phyloP scores from a whole-genome alignment of 805 yeast species.

The Myxozyma sirexii region DNA sequence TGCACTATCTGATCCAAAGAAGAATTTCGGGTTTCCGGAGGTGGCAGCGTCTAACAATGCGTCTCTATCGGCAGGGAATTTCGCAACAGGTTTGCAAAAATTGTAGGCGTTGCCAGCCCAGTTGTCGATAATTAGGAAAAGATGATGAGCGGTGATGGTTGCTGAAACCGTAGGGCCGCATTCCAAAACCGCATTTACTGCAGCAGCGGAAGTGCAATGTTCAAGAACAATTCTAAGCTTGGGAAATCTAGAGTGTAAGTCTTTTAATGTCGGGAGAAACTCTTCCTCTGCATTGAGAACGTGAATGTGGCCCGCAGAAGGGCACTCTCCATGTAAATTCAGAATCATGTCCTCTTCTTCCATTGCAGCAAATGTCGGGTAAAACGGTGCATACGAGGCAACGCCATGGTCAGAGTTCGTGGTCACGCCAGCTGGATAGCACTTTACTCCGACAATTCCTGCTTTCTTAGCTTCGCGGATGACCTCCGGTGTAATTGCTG shows the following conservation, averaged over 20 bases:
- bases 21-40: constrained; percentile 87
- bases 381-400: constrained; percentile 83
- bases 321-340: constrained; percentile 95
- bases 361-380: constrained; percentile 89
- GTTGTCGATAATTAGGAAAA: constrained; percentile 81
- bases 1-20: constrained; percentile 97
- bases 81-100: constrained; percentile 98
- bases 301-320: constrained; percentile 74
- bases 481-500: constrained; percentile 80
- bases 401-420: constrained; percentile 92
- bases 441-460: constrained; percentile 82
- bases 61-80: constrained; percentile 78
- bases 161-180: constrained; percentile 84
- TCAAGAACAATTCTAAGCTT: constrained; percentile 82
- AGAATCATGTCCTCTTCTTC: constrained; percentile 74
- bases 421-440: constrained; percentile 99
- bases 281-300: constrained; percentile 92
- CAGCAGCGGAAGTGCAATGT: constrained; percentile 92
- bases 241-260: constrained; percentile 82
- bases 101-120: constrained; percentile 98
- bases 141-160: constrained; percentile 93
- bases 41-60: constrained; percentile 87
- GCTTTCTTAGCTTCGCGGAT: constrained; percentile 73
- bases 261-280: constrained; percentile 83
- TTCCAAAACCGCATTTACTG: constrained; percentile 71